Evolutionary conservation across 306 rosid species (phyloP).

Genomic region (Cucurbita maxima): DNA sequence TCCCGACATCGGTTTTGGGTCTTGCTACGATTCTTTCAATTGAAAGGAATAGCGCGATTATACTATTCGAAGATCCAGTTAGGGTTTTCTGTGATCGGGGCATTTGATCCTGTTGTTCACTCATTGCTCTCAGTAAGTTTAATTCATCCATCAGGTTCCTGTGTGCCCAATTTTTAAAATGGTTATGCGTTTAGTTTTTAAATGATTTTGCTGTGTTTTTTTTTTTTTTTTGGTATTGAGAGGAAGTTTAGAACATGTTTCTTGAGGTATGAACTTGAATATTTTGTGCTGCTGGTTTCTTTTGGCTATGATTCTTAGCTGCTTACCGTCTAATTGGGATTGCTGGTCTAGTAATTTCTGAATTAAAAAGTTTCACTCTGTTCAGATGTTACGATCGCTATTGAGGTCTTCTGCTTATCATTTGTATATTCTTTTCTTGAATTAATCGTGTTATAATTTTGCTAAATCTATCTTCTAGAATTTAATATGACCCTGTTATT

Average conservation of each 20-base stretch:
- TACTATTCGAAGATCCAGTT: conserved; percentile 18
- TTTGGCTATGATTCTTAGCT: neutral
- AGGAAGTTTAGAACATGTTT: neutral
- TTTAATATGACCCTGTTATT: neutral
- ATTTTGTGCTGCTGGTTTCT: neutral
- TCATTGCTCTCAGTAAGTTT: conserved; percentile 26
- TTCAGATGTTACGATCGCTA: neutral
- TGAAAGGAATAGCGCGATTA: neutral
- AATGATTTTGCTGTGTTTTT: neutral
- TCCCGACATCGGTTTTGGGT: conserved; percentile 12
- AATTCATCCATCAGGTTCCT: neutral
- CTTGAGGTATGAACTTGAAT: neutral
- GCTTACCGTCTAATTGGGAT: neutral
- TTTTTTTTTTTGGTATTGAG: neutral
- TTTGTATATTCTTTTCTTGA: neutral
- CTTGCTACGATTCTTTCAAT: conserved; percentile 9
- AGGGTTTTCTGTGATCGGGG: conserved; percentile 36
- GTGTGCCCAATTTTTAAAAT: neutral
- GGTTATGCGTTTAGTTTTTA: neutral
- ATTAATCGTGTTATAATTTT: neutral
- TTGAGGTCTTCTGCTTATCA: neutral
- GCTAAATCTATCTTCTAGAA: neutral
- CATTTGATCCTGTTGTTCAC: conserved; percentile 22
- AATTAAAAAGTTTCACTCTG: neutral
- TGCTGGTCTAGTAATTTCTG: neutral